Base-by-base conservation (phyloP, 1,284 basidiomycete genomes). In the Earliella scabrosa region DNA sequence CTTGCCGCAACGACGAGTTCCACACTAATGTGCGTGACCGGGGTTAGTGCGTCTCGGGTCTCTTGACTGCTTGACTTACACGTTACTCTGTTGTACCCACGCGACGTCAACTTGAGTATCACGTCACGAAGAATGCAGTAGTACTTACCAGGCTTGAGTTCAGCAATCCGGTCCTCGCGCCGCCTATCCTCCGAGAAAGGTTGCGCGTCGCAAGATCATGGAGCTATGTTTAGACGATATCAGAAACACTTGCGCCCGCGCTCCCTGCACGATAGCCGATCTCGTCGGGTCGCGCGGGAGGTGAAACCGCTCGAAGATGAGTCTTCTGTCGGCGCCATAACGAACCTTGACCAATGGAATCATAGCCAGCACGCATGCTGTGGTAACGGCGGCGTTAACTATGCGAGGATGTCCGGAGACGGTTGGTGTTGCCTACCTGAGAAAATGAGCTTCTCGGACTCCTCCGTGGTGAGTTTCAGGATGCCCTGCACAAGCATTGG, bases 121-220 rank as follows among this genome's bases (percentile, higher is more conserved):
- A n/a, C n/a, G n/a, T n/a, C n/a, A n/a, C n/a, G n/a, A n/a, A 45
- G 35, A 41, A 10, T 4, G 14, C 11, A 13, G 27, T 16, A 29
- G 35, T 43, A 36, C 50, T 50, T 66, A 89, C 89, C 81, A 95
- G 78, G 59, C 89, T 95, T 13, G 90, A 92, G 64, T 94, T 94
- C 39, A 94, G 73, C 31, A 95, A 75, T 14, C 90, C 92, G 0
- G 89, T 86, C 60, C 87, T 86, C 1, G 89, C 82, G 48, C 93
- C 92, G 10, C 93, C 89, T 26, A 90, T 81, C 41, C 88, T 83
- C 21, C 88, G 70, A 2, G 92, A 84, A 4, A 95, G 76, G 54
- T 94, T 89, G 61, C 85, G 81, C 0, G 90, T 95, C 0, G 85
- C 84, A 53, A 93, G 81, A 56, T 95, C 93, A 52, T 96, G 88